Evolutionary conservation across 1,284 basidiomycete genomes (phyloP).

Genomic region (Irpex lacteus): DNA sequence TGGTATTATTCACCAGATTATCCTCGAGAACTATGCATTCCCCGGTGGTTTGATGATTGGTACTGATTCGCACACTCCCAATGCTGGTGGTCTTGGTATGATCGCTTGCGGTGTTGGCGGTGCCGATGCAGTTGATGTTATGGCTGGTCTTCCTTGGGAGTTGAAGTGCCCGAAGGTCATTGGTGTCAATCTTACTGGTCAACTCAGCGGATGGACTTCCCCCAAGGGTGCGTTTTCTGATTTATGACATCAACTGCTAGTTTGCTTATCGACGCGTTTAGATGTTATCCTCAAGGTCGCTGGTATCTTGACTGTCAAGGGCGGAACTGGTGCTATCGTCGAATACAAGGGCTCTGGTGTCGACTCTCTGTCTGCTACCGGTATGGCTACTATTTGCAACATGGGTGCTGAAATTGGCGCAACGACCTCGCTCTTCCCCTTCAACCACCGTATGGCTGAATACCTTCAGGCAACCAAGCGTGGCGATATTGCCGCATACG

Average conservation of each 20-base stretch:
- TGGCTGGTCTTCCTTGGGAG: conserved; percentile 98
- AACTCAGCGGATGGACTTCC: conserved; percentile 96
- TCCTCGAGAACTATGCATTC: conserved; percentile 99
- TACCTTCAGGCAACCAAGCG: conserved; percentile 96
- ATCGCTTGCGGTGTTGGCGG: conserved; percentile 99
- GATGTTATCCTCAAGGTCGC: conserved; percentile 98
- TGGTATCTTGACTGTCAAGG: conserved; percentile 96
- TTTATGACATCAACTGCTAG: conserved; percentile 6
- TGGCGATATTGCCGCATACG: conserved; percentile 85
- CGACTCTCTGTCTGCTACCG: conserved; percentile 94
- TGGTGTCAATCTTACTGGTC: conserved; percentile 95
- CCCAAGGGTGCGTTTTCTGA: conserved; percentile 73
- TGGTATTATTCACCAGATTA: conserved; percentile 97
- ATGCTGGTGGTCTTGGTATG: conserved; percentile 99
- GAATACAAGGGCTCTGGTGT: conserved; percentile 95
- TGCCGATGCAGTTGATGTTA: conserved; percentile 98
- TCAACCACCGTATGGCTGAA: conserved; percentile 91
- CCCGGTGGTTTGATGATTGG: conserved; percentile 99
- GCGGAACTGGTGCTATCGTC: conserved; percentile 95
- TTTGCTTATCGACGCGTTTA: conserved; percentile 26
- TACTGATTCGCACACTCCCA: conserved; percentile 99
- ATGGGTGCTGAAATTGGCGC: conserved; percentile 99
- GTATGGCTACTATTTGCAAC: conserved; percentile 99
- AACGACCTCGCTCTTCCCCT: conserved; percentile 98
- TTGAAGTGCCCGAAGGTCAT: conserved; percentile 99